phyloP scores from a whole-genome alignment of 2,329 filamentous ascomycete genomes.

The Tolypocladium capitatum region DNA sequence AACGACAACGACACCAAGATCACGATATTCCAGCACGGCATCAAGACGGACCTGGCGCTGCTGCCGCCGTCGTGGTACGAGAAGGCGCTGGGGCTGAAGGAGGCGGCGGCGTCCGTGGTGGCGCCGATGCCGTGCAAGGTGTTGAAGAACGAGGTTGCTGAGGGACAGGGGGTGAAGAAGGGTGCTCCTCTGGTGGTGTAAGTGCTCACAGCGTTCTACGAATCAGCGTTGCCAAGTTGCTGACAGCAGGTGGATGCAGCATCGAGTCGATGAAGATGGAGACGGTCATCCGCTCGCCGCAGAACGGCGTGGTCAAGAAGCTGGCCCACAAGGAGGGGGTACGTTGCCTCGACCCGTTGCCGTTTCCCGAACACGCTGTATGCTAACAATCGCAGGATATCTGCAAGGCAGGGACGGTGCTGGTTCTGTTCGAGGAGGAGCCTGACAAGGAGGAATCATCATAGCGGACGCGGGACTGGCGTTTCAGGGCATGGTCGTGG shows the following conservation, averaged over 20 bases:
- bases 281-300: slow-evolving; percentile 66
- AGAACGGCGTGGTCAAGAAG: slow-evolving; percentile 57
- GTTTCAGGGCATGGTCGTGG: slow-evolving; percentile 5
- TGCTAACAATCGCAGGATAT: slow-evolving; percentile 42
- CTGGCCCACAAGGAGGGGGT: slow-evolving; percentile 64
- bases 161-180: slow-evolving; percentile 72
- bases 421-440: slow-evolving; percentile 57
- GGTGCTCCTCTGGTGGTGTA: slow-evolving; percentile 76
- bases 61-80: slow-evolving; percentile 65
- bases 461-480: slow-evolving; percentile 5
- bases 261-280: slow-evolving; percentile 91
- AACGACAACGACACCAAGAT: slow-evolving; percentile 45
- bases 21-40: slow-evolving; percentile 62
- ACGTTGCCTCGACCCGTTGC: slow-evolving; percentile 20
- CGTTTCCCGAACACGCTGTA: slow-evolving; percentile 2
- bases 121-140: slow-evolving; percentile 98
- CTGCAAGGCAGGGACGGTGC: slow-evolving; percentile 61
- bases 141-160: slow-evolving; percentile 72
- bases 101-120: slow-evolving; percentile 66
- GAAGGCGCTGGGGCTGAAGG: slow-evolving; percentile 73
- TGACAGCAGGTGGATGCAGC: slow-evolving; percentile 19
- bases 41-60: slow-evolving; percentile 45
- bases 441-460: slow-evolving; percentile 15
- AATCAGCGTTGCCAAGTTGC: background rate
- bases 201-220: slow-evolving; percentile 13